Evolutionary conservation across 2,329 filamentous ascomycete genomes (phyloP).

Genomic region (Neopestalotiopsis clavispora): DNA sequence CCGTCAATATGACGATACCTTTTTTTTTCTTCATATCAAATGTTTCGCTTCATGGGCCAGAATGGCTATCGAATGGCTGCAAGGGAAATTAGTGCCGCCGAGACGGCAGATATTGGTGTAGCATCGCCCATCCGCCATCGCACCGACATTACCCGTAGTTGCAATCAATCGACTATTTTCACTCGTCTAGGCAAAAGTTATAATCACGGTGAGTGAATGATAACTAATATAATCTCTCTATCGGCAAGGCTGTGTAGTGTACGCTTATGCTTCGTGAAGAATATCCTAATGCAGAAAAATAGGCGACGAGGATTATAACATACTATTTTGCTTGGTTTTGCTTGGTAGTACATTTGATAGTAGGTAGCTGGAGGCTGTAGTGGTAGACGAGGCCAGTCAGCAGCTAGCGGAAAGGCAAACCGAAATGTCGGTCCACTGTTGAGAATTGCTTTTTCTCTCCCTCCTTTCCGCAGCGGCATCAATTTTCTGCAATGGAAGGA

Average conservation of each 20-base stretch:
- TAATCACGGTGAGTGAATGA: not conserved
- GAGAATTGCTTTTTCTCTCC: not conserved
- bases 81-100: not conserved
- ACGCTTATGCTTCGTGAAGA: not conserved
- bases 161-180: not conserved
- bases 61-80: not conserved
- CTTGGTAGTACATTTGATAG: not conserved
- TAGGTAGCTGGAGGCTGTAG: not conserved
- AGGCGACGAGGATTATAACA: not conserved
- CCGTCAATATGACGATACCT: not conserved
- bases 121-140: not conserved
- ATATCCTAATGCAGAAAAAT: not conserved
- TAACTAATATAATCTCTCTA: not conserved
- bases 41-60: not conserved
- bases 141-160: slow-evolving; percentile 1
- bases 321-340: too few species aligned
- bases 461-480: not conserved
- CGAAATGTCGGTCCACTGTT: not conserved
- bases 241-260: not conserved
- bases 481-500: not conserved
- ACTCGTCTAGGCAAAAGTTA: not conserved
- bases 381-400: not conserved
- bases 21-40: not conserved
- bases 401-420: not conserved
- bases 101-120: not conserved